Conservation (phyloP, 2,329 filamentous ascomycete genomes). For the Metarhizium humberi region DNA sequence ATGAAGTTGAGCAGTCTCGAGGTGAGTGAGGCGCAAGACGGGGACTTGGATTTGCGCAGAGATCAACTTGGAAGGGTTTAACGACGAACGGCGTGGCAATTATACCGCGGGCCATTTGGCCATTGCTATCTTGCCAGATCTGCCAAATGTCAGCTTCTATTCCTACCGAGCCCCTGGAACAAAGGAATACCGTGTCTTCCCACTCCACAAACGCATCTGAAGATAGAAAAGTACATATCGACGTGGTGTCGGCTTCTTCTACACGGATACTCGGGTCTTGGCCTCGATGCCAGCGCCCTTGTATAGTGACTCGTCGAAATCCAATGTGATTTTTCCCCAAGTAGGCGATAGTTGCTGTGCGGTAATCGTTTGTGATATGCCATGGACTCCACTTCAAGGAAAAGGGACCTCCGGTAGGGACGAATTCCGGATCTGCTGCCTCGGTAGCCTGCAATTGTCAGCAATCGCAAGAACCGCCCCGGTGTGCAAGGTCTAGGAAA, state of each 20-base stretch:
- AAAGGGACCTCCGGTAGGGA: slow-evolving; percentile 38
- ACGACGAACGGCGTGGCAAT: slow-evolving; percentile 42
- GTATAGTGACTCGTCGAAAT: slow-evolving; percentile 40
- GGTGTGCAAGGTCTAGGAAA: not conserved
- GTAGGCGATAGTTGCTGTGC: slow-evolving; percentile 39
- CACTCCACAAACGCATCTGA: slow-evolving; percentile 46
- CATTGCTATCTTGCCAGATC: slow-evolving; percentile 31
- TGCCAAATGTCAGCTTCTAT: slow-evolving; percentile 14
- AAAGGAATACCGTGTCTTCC: slow-evolving; percentile 37
- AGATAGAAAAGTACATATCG: slow-evolving; percentile 40
- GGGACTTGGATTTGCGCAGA: slow-evolving; percentile 20
- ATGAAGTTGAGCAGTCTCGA: slow-evolving; percentile 36
- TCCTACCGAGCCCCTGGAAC: not conserved
- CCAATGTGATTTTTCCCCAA: slow-evolving; percentile 43
- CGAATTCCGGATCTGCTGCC: slow-evolving; percentile 36
- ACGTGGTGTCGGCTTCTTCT: slow-evolving; percentile 30
- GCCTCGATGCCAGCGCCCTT: slow-evolving; percentile 23
- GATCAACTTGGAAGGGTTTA: slow-evolving; percentile 40
- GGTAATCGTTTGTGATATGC: slow-evolving; percentile 24
- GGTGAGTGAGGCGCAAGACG: slow-evolving; percentile 26
- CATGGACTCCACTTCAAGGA: slow-evolving; percentile 47
- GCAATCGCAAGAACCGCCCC: not conserved
- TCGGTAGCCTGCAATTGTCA: slow-evolving; percentile 15
- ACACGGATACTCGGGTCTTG: slow-evolving; percentile 28
- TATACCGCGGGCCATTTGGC: slow-evolving; percentile 39